Conservation (phyloP, 139 green algal genomes). For the Tetratostichococcus sp. region DNA sequence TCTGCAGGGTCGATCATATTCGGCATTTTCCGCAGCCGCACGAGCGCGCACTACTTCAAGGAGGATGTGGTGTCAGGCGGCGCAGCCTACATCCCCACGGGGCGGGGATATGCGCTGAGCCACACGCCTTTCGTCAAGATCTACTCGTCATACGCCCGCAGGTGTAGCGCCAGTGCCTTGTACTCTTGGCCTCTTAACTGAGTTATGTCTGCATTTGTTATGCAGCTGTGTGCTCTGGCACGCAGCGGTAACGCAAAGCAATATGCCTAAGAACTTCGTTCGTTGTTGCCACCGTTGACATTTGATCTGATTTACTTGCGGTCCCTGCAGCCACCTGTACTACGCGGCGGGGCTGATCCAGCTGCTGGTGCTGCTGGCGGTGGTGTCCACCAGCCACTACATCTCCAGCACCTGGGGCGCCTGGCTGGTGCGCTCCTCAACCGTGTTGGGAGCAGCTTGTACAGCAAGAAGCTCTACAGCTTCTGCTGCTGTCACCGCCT, state of each 20-base stretch:
- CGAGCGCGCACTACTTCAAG: conserved; percentile 53
- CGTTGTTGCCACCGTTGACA: too few species aligned
- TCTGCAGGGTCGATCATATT: conserved; percentile 54
- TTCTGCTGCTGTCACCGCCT: too few species aligned
- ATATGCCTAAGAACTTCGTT: too few species aligned
- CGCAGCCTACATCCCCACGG: conserved; percentile 78
- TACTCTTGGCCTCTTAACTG: too few species aligned
- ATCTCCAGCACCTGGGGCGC: conserved; percentile 49
- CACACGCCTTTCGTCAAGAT: conserved; percentile 63
- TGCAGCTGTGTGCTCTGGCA: too few species aligned
- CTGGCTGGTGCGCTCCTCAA: conserved; percentile 38
- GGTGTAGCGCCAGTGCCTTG: too few species aligned
- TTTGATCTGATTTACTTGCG: too few species aligned
- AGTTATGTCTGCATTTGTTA: too few species aligned
- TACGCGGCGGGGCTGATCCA: conserved; percentile 60
- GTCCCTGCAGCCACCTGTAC: conserved; percentile 61
- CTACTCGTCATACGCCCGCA: not conserved
- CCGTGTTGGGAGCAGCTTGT: too few species aligned
- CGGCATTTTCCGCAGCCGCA: conserved; percentile 71
- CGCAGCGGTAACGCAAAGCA: too few species aligned
- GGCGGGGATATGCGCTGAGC: conserved; percentile 74
- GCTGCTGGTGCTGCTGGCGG: conserved; percentile 48
- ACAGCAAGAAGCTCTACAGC: too few species aligned
- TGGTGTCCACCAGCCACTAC: conserved; percentile 41
- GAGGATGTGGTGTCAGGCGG: conserved; percentile 59